Conservation (phyloP, 805 yeast genomes). For the Phaffomyces opuntiae region DNA sequence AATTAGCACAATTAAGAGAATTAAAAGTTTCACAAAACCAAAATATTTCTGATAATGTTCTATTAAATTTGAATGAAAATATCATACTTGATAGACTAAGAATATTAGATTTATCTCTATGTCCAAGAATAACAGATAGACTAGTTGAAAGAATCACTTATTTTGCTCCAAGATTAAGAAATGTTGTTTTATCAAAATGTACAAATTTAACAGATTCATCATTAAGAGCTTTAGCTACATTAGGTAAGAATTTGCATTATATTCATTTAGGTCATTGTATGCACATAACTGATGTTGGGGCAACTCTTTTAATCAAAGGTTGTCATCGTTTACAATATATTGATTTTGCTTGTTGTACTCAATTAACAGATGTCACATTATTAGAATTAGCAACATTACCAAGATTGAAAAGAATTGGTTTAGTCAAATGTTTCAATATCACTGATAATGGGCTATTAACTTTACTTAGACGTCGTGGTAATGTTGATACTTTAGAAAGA, state of each 20-base stretch:
- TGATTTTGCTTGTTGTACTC: constrained; percentile 91
- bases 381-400: constrained; percentile 71
- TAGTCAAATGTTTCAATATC: constrained; percentile 84
- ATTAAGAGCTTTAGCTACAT: constrained; percentile 56
- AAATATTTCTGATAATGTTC: constrained; percentile 61
- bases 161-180: constrained; percentile 79
- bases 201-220: constrained; percentile 78
- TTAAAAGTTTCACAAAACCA: constrained; percentile 72
- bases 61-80: constrained; percentile 44
- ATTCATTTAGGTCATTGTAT: constrained; percentile 93
- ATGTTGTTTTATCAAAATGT: constrained; percentile 87
- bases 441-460: constrained; percentile 77
- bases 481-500: constrained; percentile 80
- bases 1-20: constrained; percentile 71
- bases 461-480: constrained; percentile 59
- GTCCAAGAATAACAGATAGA: constrained; percentile 73
- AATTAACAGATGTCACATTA: constrained; percentile 77
- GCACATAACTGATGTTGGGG: constrained; percentile 85
- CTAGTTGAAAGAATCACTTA: constrained; percentile 65
- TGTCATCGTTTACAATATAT: constrained; percentile 87
- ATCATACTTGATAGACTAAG: constrained; percentile 59
- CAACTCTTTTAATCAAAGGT: constrained; percentile 59
- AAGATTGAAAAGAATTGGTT: constrained; percentile 80
- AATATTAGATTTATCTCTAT: constrained; percentile 78
- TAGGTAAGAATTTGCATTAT: constrained; percentile 79